Conservation (phyloP, 768 basidiomycete species). For the Mycena alexandri region DNA sequence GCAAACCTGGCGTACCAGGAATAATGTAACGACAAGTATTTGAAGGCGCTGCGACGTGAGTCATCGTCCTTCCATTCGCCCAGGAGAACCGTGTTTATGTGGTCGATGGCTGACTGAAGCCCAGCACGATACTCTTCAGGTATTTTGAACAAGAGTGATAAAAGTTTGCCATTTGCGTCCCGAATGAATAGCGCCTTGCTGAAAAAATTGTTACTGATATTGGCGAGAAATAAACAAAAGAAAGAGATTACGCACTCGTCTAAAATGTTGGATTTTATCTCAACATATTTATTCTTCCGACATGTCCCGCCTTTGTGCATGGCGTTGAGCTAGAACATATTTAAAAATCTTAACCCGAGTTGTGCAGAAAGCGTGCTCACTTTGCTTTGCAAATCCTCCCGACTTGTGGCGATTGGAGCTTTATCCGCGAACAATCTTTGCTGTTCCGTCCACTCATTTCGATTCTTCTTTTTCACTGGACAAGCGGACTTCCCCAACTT, state of each 20-base stretch:
- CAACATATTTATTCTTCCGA: no score
- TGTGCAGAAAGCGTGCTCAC: background rate
- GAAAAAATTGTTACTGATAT: no score
- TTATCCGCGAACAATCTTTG: background rate
- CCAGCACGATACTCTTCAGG: background rate
- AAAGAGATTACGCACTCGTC: no score
- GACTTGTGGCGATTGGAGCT: background rate
- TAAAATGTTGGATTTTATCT: no score
- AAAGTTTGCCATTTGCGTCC: background rate
- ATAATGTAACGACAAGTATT: conserved; percentile 8
- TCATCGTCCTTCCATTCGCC: conserved; percentile 20
- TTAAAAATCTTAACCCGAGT: background rate
- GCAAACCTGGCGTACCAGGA: conserved; percentile 9
- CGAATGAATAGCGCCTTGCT: no score
- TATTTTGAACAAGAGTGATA: background rate
- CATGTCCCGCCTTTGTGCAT: no score
- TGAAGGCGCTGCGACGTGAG: background rate
- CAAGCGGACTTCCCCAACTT: background rate
- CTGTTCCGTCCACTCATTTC: background rate
- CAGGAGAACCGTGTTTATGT: conserved; percentile 4
- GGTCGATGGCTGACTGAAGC: background rate
- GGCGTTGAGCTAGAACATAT: background rate
- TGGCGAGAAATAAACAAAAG: no score
- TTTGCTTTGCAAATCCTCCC: background rate
- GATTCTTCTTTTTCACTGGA: background rate